Evolutionary conservation across 2,329 filamentous ascomycete species (phyloP), one percentile per base, ranked within the genome.

Genomic region (Hypocreales sp.): DNA sequence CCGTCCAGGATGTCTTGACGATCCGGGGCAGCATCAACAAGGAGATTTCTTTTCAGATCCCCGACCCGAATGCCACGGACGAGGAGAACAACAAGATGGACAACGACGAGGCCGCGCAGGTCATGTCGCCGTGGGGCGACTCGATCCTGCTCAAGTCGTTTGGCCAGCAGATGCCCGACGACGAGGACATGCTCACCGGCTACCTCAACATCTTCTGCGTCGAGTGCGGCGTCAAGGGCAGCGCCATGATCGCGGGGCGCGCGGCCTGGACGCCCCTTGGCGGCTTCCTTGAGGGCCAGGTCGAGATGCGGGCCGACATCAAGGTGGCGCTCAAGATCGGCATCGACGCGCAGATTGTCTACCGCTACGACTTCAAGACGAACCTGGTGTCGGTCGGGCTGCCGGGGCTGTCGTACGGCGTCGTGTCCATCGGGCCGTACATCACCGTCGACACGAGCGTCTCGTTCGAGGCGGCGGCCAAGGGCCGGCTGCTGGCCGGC

Each of bases 151-250:
- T 49, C 35, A 41, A 43, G 33, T 33, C 41, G 4, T 41, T 44
- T 26, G 41, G 37, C 14, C 25, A 20, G 8, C 28, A 33, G 4
- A 29, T 31, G 20, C 7, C 11, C n/a, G 28, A 30, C 7, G 15
- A 29, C 8, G 30, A 38, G 12, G 30, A 28, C 19, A 4, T 18
- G 4, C 20, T 35, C 5, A 29, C 32, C 8, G 34, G 28, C 5
- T 39, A 41, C 22, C 25, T 48, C 25, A 39, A 46, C 35, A 26
- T 48, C 22, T 49, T 38, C 32, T 50, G 47, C 22, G 47, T 49
- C 18, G 40, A 37, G 20, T 50, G 46, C 27, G 45, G 45, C 15
- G 37, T 45, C 5, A 34, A 35, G 3, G 48, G 47, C 11, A 37
- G 30, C 9, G 41, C 40, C 10, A 35, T 37, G 7, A 27, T 48